These are phyloP conservation scores for Didymella segeticola DNA, from an alignment of 2,329 filamentous ascomycete genomes.

Conservation along the genomic window DNA sequence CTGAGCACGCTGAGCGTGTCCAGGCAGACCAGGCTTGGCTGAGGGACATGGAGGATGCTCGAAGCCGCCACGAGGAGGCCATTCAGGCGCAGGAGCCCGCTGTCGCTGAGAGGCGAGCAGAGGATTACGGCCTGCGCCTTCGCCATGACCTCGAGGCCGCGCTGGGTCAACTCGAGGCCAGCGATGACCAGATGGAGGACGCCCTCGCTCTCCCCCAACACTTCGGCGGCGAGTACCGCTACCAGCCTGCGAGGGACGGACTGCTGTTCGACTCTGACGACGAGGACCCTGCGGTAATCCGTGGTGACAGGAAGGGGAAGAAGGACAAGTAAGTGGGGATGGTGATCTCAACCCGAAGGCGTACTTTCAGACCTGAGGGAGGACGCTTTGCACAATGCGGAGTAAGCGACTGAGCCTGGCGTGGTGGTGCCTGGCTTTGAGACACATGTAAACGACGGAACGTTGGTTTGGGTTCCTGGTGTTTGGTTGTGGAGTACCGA, in stretches of 20 bases:
- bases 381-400: conserved; percentile 3
- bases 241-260: background rate
- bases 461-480: background rate
- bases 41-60: background rate
- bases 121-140: background rate
- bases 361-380: conserved; percentile 5
- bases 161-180: background rate
- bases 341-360: conserved; percentile 4
- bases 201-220: background rate
- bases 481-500: background rate
- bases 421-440: conserved; percentile 1
- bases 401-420: background rate
- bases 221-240: background rate
- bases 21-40: background rate
- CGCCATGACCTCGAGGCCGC: background rate
- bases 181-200: background rate
- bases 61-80: background rate
- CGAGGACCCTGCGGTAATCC: background rate
- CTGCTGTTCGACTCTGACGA: background rate
- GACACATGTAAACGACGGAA: background rate
- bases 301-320: background rate
- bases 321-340: background rate
- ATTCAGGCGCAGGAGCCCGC: background rate
- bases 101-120: background rate
- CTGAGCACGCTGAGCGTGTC: background rate